Evolutionary conservation across 345 rosid species (phyloP), one percentile per base, ranked within the genome.

Genomic region (Salix arbutifolia): DNA sequence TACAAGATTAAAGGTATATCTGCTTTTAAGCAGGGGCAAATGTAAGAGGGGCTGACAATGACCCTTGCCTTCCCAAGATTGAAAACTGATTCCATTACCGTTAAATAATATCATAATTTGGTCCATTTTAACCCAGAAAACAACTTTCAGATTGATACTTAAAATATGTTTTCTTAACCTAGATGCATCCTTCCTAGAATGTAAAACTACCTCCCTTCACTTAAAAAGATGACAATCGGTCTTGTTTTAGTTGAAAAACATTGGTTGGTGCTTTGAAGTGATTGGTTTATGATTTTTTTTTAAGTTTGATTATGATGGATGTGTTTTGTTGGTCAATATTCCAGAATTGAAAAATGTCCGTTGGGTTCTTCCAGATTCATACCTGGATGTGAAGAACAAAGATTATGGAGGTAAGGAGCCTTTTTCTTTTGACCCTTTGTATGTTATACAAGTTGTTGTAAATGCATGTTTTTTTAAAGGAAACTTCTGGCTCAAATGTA

Each of bases 341-440:
- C 1, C 86, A 96, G 99, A 92, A 67, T 76, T 96, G 83, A 90
- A 92, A 8, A 80, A 84, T 52, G 98, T 94, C 46, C 90, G 97
- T 11, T 96, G 99, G 94, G 99, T 96, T 84, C 97, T 96, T 75
- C 99, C 98, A 25, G 98, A 96, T 85, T 96, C 99, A 6, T 96
- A 92, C 84, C 48, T 94, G 76, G 98, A 96, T 88, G 95, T 94
- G 60, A 92, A 71, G 84, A 94, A 96, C 85, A 90, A 96, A 77
- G 91, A 94, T 75, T 96, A 96, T 75, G 99, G 98, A 87, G 99
- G 99, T 96, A 82, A 82, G 82, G 1, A 31, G 18, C 35, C 4
- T 23, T 19, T 26, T 53, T 19, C 42, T 11, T 8, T 1, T 73
- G 28, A 4, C 1, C 28, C 65, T 37, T 16, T 68, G 71, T 72